Conservation (phyloP, 2,329 filamentous ascomycete genomes). For the Cytospora chrysosperma region DNA sequence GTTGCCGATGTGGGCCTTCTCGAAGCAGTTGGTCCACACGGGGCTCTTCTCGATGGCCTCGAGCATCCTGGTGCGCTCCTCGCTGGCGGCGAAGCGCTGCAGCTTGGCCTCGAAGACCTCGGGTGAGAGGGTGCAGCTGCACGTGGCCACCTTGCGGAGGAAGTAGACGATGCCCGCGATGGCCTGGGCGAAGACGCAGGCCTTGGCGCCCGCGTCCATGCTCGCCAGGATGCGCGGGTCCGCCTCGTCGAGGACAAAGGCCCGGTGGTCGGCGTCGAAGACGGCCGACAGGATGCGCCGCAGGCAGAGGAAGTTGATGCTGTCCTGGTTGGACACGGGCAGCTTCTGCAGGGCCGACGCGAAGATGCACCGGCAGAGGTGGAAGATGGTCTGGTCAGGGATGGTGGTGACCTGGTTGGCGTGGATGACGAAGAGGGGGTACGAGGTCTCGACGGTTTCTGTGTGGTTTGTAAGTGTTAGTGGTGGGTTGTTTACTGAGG, state of each 20-base stretch:
- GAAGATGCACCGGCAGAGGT: constrained; percentile 30
- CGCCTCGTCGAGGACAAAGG: constrained; percentile 34
- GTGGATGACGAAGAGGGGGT: constrained; percentile 30
- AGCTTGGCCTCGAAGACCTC: constrained; percentile 32
- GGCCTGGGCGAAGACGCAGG: constrained; percentile 37
- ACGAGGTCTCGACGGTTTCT: constrained; percentile 34
- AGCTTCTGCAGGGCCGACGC: constrained; percentile 29
- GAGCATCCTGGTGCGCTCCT: constrained; percentile 32
- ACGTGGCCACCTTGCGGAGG: constrained; percentile 29
- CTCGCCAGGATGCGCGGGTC: constrained; percentile 29
- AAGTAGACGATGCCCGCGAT: constrained; percentile 36
- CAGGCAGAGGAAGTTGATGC: constrained; percentile 28
- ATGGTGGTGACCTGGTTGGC: constrained; percentile 32
- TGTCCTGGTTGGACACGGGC: constrained; percentile 22
- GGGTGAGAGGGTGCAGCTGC: constrained; percentile 25
- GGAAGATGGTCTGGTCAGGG: constrained; percentile 30
- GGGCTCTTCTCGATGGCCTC: constrained; percentile 33
- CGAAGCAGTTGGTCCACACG: constrained; percentile 36
- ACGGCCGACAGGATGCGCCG: constrained; percentile 33
- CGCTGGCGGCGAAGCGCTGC: constrained; percentile 32
- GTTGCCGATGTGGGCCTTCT: constrained; percentile 33
- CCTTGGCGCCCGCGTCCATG: constrained; percentile 35
- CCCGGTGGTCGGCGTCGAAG: constrained; percentile 35
- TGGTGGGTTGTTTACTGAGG: neutral
- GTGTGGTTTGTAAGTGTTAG: neutral